A percentile compares a stretch with the other conserved stretches of the same genome.
These are phyloP conservation scores for Capsella rubella DNA, from an alignment of 441 rosid genomes.

Conservation along the genomic window DNA sequence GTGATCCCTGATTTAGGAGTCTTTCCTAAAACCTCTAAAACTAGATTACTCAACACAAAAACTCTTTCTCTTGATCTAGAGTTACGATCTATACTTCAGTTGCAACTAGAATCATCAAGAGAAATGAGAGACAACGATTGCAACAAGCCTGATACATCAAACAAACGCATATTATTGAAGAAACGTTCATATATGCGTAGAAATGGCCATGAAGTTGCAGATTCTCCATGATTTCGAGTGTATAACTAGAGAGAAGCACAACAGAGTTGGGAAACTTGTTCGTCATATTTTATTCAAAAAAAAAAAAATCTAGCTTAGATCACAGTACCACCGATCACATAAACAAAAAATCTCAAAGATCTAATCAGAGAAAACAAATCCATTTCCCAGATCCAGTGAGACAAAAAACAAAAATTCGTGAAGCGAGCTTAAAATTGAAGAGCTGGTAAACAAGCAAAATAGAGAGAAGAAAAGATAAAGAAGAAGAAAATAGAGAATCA, in stretches of 20 bases:
- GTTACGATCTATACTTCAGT: slow-evolving; percentile 16
- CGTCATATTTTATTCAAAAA: no score
- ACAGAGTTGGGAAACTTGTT: no score
- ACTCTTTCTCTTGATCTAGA: not conserved
- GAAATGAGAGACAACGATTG: not conserved
- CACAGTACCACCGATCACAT: slow-evolving; percentile 1
- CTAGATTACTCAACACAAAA: not conserved
- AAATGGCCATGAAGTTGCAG: not conserved
- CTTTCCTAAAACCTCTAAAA: slow-evolving; percentile 1
- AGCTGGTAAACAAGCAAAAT: not conserved
- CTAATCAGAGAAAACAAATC: slow-evolving; percentile 30
- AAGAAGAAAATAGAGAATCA: not conserved
- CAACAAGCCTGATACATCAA: slow-evolving; percentile 3
- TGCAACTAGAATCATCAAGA: slow-evolving; percentile 7
- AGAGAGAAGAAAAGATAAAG: not conserved
- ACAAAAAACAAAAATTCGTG: not conserved
- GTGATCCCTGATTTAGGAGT: slow-evolving; percentile 13
- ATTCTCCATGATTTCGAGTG: slow-evolving; percentile 7
- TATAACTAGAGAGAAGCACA: no score
- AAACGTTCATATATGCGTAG: not conserved
- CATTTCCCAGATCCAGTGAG: slow-evolving; percentile 39
- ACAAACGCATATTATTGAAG: slow-evolving; percentile 6
- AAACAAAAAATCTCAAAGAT: slow-evolving; percentile 11
- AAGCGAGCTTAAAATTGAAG: slow-evolving; percentile 5
- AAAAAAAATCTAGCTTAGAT: no score